Evolutionary conservation across 2,329 filamentous ascomycete species (phyloP).

Genomic region (Rachicladosporium sp.): DNA sequence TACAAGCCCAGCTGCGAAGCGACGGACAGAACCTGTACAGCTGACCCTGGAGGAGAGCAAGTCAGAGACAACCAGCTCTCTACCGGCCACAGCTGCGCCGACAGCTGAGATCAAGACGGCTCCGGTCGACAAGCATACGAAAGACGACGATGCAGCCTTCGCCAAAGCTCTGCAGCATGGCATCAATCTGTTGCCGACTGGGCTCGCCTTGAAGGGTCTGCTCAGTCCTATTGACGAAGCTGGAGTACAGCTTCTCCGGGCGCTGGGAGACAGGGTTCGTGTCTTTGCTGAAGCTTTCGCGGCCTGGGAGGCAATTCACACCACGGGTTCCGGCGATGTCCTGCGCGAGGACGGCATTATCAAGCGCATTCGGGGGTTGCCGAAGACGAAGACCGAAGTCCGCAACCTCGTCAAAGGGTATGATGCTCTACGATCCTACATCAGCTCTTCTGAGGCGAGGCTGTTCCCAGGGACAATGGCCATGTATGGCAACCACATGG

Average conservation of each 20-base stretch:
- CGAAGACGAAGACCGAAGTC: conserved; percentile 3
- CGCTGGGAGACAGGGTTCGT: conserved; percentile 8
- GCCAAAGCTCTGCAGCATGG: conserved; percentile 3
- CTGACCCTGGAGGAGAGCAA: background rate
- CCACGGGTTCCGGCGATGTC: background rate
- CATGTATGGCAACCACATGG: conserved; percentile 35
- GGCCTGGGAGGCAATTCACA: conserved; percentile 9
- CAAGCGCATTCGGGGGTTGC: conserved; percentile 4
- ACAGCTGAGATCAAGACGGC: background rate
- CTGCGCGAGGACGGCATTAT: background rate
- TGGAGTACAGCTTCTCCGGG: conserved; percentile 8
- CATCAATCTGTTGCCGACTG: conserved; percentile 4
- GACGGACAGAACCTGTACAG: background rate
- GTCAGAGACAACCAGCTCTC: background rate
- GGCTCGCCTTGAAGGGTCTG: conserved; percentile 7
- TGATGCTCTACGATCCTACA: conserved; percentile 30
- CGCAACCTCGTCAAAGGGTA: conserved; percentile 25
- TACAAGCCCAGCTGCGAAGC: background rate
- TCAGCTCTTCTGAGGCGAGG: conserved; percentile 26
- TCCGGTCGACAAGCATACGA: background rate
- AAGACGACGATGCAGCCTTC: background rate
- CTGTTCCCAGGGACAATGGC: conserved; percentile 31
- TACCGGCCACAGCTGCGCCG: background rate
- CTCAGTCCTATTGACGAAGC: conserved; percentile 7
- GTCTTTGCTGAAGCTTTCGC: conserved; percentile 8